Percentiles rank a stretch among this genome's conserved stretches.
Evolutionary conservation across 805 yeast genomes (phyloP).

Genomic region (Priceomyces melissophilus): DNA sequence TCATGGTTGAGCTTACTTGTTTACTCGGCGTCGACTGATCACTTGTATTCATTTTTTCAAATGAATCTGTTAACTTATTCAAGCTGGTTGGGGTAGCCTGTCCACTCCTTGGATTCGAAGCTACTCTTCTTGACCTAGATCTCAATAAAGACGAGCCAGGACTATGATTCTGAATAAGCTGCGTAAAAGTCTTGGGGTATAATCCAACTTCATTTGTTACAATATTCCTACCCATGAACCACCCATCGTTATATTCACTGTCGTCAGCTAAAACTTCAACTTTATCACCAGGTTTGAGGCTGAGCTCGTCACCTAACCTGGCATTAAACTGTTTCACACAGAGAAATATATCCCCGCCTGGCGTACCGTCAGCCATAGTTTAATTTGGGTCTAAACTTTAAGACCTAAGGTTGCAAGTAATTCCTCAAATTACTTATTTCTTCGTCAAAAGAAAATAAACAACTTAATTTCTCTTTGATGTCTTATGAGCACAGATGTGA

Average conservation of each 20-base stretch:
- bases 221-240: slow-evolving; percentile 89
- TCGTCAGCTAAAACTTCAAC: slow-evolving; percentile 91
- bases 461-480: too few relatives aligned
- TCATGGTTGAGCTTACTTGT: slow-evolving; percentile 55
- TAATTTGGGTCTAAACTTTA: too few relatives aligned
- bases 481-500: too few relatives aligned
- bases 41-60: slow-evolving; percentile 6
- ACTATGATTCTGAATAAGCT: slow-evolving; percentile 29
- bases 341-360: slow-evolving; percentile 31
- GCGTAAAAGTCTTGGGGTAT: slow-evolving; percentile 88
- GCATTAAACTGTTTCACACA: slow-evolving; percentile 87
- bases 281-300: slow-evolving; percentile 76
- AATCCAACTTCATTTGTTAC: slow-evolving; percentile 74
- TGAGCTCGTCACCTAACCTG: slow-evolving; percentile 85
- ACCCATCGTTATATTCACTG: slow-evolving; percentile 90
- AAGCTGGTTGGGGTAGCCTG: slow-evolving; percentile 12
- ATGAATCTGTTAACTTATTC: slow-evolving; percentile 6
- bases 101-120: slow-evolving; percentile 2
- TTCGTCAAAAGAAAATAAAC: too few relatives aligned
- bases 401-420: too few relatives aligned
- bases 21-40: slow-evolving; percentile 19
- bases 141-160: slow-evolving; percentile 16
- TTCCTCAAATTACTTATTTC: too few relatives aligned
- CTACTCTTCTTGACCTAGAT: slow-evolving; percentile 54
- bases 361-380: slow-evolving; percentile 4